Percentiles rank a stretch among this genome's conserved stretches.
phyloP scores from a whole-genome alignment of 73 alveolate species.

The Tetrahymena borealis region DNA sequence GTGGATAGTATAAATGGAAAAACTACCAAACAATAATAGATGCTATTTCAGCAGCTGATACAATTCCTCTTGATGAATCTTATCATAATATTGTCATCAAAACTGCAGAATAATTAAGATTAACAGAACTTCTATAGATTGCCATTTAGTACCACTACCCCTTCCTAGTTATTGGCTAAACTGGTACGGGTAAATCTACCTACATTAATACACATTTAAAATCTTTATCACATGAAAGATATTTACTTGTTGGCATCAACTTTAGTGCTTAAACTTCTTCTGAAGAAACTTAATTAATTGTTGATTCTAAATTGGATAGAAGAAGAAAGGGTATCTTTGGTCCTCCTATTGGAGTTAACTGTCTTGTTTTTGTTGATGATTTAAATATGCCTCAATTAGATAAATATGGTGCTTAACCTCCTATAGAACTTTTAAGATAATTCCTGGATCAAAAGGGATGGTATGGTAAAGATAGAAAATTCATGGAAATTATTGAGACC shows the following conservation, averaged over 20 bases:
- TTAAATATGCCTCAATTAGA: constrained; percentile 95
- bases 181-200: constrained; percentile 85
- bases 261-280: constrained; percentile 91
- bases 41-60: constrained; percentile 52
- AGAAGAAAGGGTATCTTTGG: constrained; percentile 85
- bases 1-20: constrained; percentile 84
- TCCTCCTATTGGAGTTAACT: constrained; percentile 66
- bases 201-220: constrained; percentile 61
- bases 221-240: constrained; percentile 40
- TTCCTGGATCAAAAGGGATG: constrained; percentile 96
- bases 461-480: constrained; percentile 69
- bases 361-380: constrained; percentile 75
- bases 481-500: constrained; percentile 52
- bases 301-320: constrained; percentile 84
- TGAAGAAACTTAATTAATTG: constrained; percentile 72
- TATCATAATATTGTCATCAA: constrained; percentile 78
- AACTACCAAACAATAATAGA: constrained; percentile 65
- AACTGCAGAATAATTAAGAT: constrained; percentile 79
- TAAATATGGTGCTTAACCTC: constrained; percentile 96
- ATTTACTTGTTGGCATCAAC: constrained; percentile 52
- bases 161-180: constrained; percentile 74
- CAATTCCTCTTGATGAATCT: constrained; percentile 33
- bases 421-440: constrained; percentile 93
- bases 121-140: constrained; percentile 61
- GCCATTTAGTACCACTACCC: constrained; percentile 60